Conservation (phyloP, 2,329 filamentous ascomycete species). For the Phaeosphaeriaceae sp. region DNA sequence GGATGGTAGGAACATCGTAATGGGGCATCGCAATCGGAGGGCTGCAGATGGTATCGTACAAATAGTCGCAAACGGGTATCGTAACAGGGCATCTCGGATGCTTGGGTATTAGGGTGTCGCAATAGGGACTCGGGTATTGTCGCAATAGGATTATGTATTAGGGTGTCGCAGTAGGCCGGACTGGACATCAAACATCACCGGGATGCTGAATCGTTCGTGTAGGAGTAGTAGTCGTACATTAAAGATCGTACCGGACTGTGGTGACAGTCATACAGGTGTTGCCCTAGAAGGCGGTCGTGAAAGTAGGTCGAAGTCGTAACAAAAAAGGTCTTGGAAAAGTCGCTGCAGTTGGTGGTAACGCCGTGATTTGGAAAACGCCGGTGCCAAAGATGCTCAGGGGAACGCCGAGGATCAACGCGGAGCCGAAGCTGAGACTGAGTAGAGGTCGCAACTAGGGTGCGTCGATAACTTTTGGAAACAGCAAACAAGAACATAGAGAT, state of each 20-base stretch:
- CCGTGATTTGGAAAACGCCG: constrained; percentile 2
- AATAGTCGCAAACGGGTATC: constrained; percentile 25
- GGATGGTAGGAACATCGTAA: constrained; percentile 8
- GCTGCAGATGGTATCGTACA: constrained; percentile 11
- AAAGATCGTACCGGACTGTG: constrained; percentile 25
- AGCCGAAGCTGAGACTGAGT: neutral
- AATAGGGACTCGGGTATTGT: constrained; percentile 19
- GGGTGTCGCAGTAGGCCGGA: constrained; percentile 16
- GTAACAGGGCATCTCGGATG: constrained; percentile 13
- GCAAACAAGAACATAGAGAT: neutral
- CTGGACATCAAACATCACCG: constrained; percentile 28
- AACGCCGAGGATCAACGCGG: constrained; percentile 1
- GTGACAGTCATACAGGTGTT: constrained; percentile 19
- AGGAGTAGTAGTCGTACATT: constrained; percentile 35
- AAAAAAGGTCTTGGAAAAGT: constrained; percentile 16
- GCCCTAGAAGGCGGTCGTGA: constrained; percentile 19
- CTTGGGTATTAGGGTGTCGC: constrained; percentile 16
- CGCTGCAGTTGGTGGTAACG: constrained; percentile 11
- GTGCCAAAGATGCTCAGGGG: neutral
- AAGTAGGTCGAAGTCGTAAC: constrained; percentile 11
- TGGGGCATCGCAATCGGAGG: constrained; percentile 6
- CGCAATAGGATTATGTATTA: constrained; percentile 17
- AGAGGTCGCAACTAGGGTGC: neutral
- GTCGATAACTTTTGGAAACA: neutral
- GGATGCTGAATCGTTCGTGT: constrained; percentile 25